These are phyloP conservation scores for Hyphopichia homilentoma DNA, from an alignment of 805 yeast species.

Conservation along the genomic window DNA sequence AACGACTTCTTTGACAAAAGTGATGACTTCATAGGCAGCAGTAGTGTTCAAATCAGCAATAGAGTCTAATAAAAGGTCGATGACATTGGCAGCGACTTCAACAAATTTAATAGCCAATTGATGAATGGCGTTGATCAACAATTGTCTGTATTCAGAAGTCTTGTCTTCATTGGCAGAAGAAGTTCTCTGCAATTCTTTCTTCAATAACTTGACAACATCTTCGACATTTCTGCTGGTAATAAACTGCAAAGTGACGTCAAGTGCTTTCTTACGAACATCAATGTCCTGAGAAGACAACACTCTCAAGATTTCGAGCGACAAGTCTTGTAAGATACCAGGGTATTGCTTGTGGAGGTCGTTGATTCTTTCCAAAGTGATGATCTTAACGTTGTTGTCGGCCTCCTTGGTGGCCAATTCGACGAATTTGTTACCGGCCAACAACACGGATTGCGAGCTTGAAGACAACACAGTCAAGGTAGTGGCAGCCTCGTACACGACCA, in stretches of 20 bases:
- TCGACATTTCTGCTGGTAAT: conserved; percentile 87
- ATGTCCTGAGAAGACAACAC: conserved; percentile 84
- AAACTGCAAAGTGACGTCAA: conserved; percentile 76
- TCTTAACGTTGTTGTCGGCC: conserved; percentile 92
- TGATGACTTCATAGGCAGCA: conserved; percentile 84
- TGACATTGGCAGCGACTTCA: conserved; percentile 89
- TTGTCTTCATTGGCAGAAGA: conserved; percentile 72
- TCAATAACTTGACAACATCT: conserved; percentile 86
- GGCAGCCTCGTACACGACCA: conserved; percentile 90
- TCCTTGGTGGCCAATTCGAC: conserved; percentile 87
- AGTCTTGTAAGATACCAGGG: conserved; percentile 81
- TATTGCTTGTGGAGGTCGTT: conserved; percentile 66
- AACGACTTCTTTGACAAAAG: conserved; percentile 91
- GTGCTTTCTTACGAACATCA: conserved; percentile 86
- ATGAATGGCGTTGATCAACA: conserved; percentile 84
- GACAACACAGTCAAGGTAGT: conserved; percentile 66
- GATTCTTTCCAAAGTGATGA: conserved; percentile 85
- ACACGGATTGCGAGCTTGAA: conserved; percentile 60
- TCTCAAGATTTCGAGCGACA: conserved; percentile 80
- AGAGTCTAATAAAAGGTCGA: conserved; percentile 81
- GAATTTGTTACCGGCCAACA: conserved; percentile 79
- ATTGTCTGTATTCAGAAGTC: conserved; percentile 80
- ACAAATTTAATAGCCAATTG: conserved; percentile 82
- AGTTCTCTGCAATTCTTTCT: conserved; percentile 82
- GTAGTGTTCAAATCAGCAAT: conserved; percentile 78